Percentiles rank a stretch among this genome's conserved stretches.
phyloP scores from a whole-genome alignment of 805 yeast species.

The Tetrapisispora namnaoensis region DNA sequence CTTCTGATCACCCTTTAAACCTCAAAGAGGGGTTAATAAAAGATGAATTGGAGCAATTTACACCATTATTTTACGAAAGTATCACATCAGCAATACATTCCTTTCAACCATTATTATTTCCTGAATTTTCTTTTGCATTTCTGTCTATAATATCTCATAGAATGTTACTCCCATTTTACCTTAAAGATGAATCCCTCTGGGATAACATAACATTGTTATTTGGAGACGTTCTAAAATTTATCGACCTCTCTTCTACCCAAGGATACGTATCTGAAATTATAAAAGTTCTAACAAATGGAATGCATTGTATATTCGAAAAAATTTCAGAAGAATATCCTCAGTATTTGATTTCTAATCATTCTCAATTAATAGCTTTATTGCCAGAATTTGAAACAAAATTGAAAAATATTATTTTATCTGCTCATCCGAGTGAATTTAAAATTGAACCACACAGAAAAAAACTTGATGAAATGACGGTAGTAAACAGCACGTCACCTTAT shows the following conservation, averaged over 20 bases:
- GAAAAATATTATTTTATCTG: conserved; percentile 72
- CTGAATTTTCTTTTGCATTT: conserved; percentile 95
- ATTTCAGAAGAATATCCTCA: conserved; percentile 84
- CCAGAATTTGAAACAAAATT: conserved; percentile 71
- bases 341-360: conserved; percentile 67
- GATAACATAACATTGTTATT: conserved; percentile 48
- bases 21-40: conserved; percentile 18
- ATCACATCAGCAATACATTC: conserved; percentile 61
- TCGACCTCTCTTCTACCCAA: conserved; percentile 53
- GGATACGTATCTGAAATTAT: conserved; percentile 50
- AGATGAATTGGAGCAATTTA: conserved; percentile 35
- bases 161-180: conserved; percentile 69
- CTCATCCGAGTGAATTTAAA: conserved; percentile 53
- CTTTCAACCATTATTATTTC: conserved; percentile 81
- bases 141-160: conserved; percentile 78
- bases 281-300: conserved; percentile 74
- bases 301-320: conserved; percentile 64
- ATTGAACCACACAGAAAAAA: neutral
- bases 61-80: conserved; percentile 43
- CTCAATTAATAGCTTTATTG: conserved; percentile 56
- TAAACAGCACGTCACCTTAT: conserved; percentile 30
- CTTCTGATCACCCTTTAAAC: conserved; percentile 24
- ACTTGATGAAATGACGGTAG: neutral
- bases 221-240: conserved; percentile 61
- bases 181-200: conserved; percentile 54